Conservation (phyloP, 495 filamentous ascomycete species). For the Aspergillus nidulans region DNA sequence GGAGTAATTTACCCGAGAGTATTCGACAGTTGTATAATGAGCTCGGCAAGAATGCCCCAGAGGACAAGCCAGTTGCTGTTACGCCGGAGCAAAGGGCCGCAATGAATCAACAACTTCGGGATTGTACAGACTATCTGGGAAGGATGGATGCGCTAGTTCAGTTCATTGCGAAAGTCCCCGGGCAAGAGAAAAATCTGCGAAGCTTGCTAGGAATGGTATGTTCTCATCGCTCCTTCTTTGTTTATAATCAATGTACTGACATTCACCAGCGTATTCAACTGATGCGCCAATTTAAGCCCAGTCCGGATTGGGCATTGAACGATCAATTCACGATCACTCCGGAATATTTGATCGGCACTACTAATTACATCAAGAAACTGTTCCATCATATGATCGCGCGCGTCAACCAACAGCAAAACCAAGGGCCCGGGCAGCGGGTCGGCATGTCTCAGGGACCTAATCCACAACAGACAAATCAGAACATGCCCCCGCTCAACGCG, state of each 20-base stretch:
- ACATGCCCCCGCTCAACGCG: slow-evolving; percentile 54
- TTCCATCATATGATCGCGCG: slow-evolving; percentile 39
- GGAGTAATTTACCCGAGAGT: slow-evolving; percentile 36
- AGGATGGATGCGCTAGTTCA: slow-evolving; percentile 42
- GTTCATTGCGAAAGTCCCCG: slow-evolving; percentile 31
- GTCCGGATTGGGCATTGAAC: slow-evolving; percentile 48
- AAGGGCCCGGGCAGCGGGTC: slow-evolving; percentile 22
- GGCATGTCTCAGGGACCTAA: slow-evolving; percentile 23
- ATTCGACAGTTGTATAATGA: slow-evolving; percentile 38
- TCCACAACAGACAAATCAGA: slow-evolving; percentile 24
- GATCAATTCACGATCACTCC: slow-evolving; percentile 56
- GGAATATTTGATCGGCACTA: slow-evolving; percentile 49
- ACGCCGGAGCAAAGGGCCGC: slow-evolving; percentile 38
- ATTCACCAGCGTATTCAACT: slow-evolving; percentile 53
- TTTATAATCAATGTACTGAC: background rate
- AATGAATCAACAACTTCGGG: slow-evolving; percentile 47
- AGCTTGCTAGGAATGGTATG: slow-evolving; percentile 44
- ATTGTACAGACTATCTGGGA: slow-evolving; percentile 35
- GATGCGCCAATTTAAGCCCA: slow-evolving; percentile 52
- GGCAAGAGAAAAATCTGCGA: slow-evolving; percentile 40
- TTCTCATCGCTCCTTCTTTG: background rate
- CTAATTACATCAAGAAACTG: slow-evolving; percentile 41
- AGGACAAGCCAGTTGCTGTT: slow-evolving; percentile 28
- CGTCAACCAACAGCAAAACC: slow-evolving; percentile 33
- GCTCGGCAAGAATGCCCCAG: slow-evolving; percentile 30